Evolutionary conservation across 116 monocot species (phyloP).

Genomic region (Iris pallida): DNA sequence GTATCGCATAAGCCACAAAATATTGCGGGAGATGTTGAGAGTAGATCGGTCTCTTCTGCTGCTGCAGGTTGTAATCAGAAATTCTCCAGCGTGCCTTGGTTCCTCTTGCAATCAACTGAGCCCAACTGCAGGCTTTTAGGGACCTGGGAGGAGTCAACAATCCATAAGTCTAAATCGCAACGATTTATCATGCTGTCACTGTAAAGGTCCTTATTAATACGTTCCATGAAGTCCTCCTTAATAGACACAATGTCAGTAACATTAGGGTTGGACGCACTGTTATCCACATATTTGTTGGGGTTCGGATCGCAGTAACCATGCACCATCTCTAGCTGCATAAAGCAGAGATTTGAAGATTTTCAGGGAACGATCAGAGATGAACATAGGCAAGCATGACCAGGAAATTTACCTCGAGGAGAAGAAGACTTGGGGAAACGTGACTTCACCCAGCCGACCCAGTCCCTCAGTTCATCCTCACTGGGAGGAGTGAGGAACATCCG

Average conservation of each 20-base stretch:
- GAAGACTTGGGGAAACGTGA: conserved; percentile 35
- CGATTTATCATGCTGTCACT: neutral
- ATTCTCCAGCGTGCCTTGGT: conserved; percentile 17
- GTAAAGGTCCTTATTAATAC: conserved; percentile 15
- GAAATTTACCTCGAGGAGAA: conserved; percentile 28
- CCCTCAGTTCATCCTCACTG: conserved; percentile 25
- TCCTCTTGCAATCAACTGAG: neutral
- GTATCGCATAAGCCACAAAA: conserved; percentile 10
- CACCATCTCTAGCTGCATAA: conserved; percentile 36
- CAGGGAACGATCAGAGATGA: neutral
- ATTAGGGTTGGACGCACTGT: no score
- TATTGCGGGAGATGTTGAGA: conserved; percentile 21
- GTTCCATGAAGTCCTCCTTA: conserved; percentile 49
- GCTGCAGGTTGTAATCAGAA: no score
- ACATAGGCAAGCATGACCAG: no score
- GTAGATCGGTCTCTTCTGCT: conserved; percentile 10
- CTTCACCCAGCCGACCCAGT: conserved; percentile 59
- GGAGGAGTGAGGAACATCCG: conserved; percentile 36
- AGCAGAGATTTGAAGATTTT: neutral
- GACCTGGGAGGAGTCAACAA: no score
- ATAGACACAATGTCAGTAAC: no score
- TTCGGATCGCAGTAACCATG: no score
- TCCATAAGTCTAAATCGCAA: conserved; percentile 24
- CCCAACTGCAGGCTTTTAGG: conserved; percentile 18
- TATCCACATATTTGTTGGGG: no score